Evolutionary conservation across 345 rosid genomes (phyloP), one percentile per base, ranked within the genome.

Genomic region (Salix purpurea): DNA sequence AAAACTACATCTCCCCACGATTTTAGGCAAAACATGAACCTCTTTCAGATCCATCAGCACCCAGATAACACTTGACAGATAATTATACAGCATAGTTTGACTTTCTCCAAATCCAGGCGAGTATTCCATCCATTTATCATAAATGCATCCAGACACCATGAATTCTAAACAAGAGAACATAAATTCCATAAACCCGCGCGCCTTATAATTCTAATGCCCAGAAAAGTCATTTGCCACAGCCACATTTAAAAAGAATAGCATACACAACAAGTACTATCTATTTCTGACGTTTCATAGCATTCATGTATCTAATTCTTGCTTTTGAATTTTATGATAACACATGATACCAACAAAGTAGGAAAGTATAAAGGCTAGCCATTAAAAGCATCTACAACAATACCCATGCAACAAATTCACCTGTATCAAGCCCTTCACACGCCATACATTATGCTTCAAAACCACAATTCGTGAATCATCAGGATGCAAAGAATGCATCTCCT

Each of bases 351-450:
- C 56, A 13, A 40, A 54, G 28, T 16, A 62, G 24, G n/a, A 73
- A 1, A 24, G 3, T 40, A 16, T 19, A 37, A 26, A 15, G 11
- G 70, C 15, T 13, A 74, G 71, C 23, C 61, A 48, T 14, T 19
- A 24, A 26, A 32, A 52, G 52, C 39, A 21, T 40, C 54, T 34
- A 36, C 37, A 50, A 65, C 58, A 48, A 40, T 28, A 28, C 19
- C 30, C 67, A 36, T 0, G 15, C 21, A 30, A 5, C 28, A 10
- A 21, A 24, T 60, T 21, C 70, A 82, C 84, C 81, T 82, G 84
- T 73, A 82, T 82, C 44, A 82, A 73, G 69, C 84, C 84, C 81
- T 82, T 82, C 64, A 82, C 84, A 12, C 81, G 81, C 84, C 84
- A 81, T 40, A 81, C 84, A 65, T 81, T 81, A 70, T 81, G 84